phyloP scores from a whole-genome alignment of 2,329 filamentous ascomycete species.

The Penicillium freii region DNA sequence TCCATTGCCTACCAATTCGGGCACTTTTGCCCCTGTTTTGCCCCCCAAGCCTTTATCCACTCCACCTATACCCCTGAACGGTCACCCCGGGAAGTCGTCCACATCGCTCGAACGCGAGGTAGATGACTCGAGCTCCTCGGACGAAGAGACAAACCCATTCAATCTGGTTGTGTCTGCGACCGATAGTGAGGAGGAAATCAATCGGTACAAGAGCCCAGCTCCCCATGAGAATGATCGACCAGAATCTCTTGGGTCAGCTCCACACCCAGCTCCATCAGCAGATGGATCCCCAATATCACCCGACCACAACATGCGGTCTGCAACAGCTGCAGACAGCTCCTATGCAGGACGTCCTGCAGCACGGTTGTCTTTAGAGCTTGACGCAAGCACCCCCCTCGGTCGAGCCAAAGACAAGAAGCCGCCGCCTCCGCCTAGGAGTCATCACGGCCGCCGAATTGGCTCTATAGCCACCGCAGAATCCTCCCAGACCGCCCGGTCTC shows the following conservation, averaged over 20 bases:
- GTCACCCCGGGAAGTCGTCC: conserved; percentile 21
- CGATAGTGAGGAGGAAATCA: conserved; percentile 25
- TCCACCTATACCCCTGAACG: conserved; percentile 19
- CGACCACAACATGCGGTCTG: conserved; percentile 8
- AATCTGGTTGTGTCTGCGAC: conserved; percentile 31
- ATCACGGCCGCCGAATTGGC: conserved; percentile 73
- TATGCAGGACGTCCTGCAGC: conserved; percentile 55
- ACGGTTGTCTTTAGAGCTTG: conserved; percentile 53
- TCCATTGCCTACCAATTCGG: conserved; percentile 1
- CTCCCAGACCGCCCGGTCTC: conserved; percentile 24
- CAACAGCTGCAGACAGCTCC: background rate
- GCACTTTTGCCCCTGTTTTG: background rate
- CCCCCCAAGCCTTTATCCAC: conserved; percentile 16
- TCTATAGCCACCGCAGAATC: conserved; percentile 31
- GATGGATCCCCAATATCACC: conserved; percentile 17
- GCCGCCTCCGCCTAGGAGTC: conserved; percentile 68
- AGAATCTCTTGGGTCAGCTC: conserved; percentile 19
- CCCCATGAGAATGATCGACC: conserved; percentile 11
- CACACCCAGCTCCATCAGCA: conserved; percentile 27
- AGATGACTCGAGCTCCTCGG: conserved; percentile 33
- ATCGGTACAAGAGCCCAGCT: conserved; percentile 9
- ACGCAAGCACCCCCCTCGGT: conserved; percentile 44
- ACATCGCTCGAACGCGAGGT: conserved; percentile 23
- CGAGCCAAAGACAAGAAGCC: conserved; percentile 61
- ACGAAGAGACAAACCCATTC: conserved; percentile 43